Conservation (phyloP, 352 stramenopile species). For the Phytophthora foliorum region DNA sequence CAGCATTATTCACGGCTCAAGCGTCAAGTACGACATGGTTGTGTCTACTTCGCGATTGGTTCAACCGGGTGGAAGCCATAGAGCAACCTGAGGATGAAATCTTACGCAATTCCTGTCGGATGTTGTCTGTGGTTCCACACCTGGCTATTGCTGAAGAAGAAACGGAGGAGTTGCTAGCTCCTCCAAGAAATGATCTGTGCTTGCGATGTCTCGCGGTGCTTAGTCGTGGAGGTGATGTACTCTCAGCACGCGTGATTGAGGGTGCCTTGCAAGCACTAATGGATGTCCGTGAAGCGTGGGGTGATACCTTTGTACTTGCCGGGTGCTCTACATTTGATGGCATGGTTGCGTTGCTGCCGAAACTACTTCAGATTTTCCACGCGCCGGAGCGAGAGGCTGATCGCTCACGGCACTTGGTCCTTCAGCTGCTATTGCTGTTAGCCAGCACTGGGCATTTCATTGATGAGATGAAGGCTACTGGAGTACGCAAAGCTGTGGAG, state of each 20-base stretch:
- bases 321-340: constrained; percentile 33
- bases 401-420: constrained; percentile 46
- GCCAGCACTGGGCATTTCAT: constrained; percentile 62
- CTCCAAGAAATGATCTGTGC: constrained; percentile 24
- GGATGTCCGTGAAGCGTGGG: constrained; percentile 38
- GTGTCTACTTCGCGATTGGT: constrained; percentile 38
- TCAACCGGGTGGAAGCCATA: constrained; percentile 14
- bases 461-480: constrained; percentile 64
- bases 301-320: constrained; percentile 42
- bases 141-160: constrained; percentile 16
- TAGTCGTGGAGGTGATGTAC: constrained; percentile 4
- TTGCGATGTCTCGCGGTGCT: constrained; percentile 28
- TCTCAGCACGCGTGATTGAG: constrained; percentile 28
- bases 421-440: constrained; percentile 66
- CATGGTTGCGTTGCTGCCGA: constrained; percentile 36
- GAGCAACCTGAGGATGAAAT: constrained; percentile 14
- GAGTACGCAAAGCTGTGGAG: constrained; percentile 63
- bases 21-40: constrained; percentile 24
- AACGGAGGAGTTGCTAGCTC: background rate
- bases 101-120: constrained; percentile 34
- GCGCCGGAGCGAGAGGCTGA: constrained; percentile 26
- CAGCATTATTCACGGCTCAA: constrained; percentile 28
- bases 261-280: constrained; percentile 38
- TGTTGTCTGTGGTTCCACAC: constrained; percentile 33
- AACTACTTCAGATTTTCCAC: constrained; percentile 55